These are phyloP conservation scores for Mediolabrus comicus DNA, from an alignment of 108 stramenopile genomes.

Conservation along the genomic window DNA sequence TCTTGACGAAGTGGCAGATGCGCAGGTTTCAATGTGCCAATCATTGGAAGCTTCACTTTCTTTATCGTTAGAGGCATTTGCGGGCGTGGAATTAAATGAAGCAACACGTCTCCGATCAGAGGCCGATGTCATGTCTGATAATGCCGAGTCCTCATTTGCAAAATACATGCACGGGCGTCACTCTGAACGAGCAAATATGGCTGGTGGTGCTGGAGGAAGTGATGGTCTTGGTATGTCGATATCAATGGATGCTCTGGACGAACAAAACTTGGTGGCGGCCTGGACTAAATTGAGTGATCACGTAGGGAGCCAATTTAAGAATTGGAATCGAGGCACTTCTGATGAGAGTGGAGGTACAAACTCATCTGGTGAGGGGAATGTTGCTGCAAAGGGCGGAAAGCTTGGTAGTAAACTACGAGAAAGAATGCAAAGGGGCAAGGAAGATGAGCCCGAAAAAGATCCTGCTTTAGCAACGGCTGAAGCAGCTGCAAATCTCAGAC, in stretches of 20 bases:
- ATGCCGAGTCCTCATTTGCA: conserved; percentile 66
- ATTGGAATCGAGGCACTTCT: conserved; percentile 33
- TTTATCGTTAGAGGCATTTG: conserved; percentile 69
- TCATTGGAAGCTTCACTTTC: conserved; percentile 76
- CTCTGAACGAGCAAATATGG: conserved; percentile 50
- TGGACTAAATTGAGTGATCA: conserved; percentile 84
- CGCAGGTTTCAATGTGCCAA: conserved; percentile 75
- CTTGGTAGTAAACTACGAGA: conserved; percentile 18
- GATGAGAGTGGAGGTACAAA: conserved; percentile 1
- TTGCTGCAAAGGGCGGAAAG: conserved; percentile 33
- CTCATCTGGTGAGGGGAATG: conserved; percentile 12
- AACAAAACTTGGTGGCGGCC: conserved; percentile 38
- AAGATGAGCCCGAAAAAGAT: conserved; percentile 43
- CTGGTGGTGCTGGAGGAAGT: conserved; percentile 23
- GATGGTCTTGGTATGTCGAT: conserved; percentile 7
- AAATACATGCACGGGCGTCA: conserved; percentile 80
- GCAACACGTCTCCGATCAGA: conserved; percentile 55
- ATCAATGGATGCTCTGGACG: conserved; percentile 29
- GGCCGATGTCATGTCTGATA: conserved; percentile 69
- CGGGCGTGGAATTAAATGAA: conserved; percentile 57
- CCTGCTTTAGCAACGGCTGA: conserved; percentile 42
- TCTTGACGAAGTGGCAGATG: conserved; percentile 80
- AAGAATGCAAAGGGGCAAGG: conserved; percentile 9
- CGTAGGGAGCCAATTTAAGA: conserved; percentile 64
- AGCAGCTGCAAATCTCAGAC: conserved; percentile 68